A percentile compares a stretch with the other conserved stretches of the same genome.
These are phyloP conservation scores for Penicillium sp. DNA, from an alignment of 2,329 filamentous ascomycete species.

Conservation along the genomic window DNA sequence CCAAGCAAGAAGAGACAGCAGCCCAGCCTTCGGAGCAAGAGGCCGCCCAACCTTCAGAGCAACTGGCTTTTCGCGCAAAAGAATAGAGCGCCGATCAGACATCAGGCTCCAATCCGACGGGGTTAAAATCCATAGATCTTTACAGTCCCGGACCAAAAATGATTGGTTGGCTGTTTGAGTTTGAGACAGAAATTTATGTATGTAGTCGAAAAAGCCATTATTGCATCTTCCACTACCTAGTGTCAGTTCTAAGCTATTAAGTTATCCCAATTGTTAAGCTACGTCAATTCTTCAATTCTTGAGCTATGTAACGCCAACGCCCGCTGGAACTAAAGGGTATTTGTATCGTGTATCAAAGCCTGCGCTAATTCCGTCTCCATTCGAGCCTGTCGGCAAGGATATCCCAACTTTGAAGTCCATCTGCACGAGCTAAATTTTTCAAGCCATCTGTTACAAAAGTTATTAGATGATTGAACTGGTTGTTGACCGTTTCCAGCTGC, in stretches of 20 bases:
- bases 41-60: not conserved
- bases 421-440: constrained; percentile 64
- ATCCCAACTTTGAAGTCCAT: constrained; percentile 66
- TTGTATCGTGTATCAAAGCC: not conserved
- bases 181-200: not conserved
- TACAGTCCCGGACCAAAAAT: no score
- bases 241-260: not conserved
- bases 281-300: not conserved
- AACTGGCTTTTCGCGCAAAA: not conserved
- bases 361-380: constrained; percentile 25
- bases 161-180: no score
- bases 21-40: not conserved
- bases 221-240: not conserved
- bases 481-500: constrained; percentile 49
- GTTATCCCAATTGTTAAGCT: no score
- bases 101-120: no score
- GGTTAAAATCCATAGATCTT: no score
- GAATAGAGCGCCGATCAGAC: no score
- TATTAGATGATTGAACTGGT: constrained; percentile 57
- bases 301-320: not conserved
- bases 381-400: constrained; percentile 72
- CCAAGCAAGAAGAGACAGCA: constrained; percentile 1
- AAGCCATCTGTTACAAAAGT: constrained; percentile 65
- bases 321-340: constrained; percentile 1
- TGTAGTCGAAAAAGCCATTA: not conserved